Base-by-base conservation (phyloP, 2,329 filamentous ascomycete species). In the Calycina herbarum region DNA sequence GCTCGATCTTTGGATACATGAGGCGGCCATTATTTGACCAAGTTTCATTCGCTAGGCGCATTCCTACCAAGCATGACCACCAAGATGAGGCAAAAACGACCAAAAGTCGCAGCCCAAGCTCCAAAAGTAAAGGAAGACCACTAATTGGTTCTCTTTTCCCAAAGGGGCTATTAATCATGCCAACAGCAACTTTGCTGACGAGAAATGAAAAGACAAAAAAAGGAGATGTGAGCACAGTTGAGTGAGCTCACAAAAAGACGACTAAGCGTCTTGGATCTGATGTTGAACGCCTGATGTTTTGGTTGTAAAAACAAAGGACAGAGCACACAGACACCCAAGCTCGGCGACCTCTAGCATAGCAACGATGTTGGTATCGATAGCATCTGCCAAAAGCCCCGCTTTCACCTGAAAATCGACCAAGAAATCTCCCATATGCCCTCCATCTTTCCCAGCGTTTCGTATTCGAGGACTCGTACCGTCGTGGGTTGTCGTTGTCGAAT, bases 241-340 rank as follows among this genome's bases (percentile, higher is more conserved):
- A 90, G 85, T 58, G 81, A 87, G 82, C 82, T 81, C 80, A 82
- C 81, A 82, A 78, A 33, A 38, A 85, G 81, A 85, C 80, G 82
- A 82, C 78, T 78, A 78, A 82, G 82, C 83, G 83, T 83, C 85
- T 86, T 88, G 86, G 86, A 86, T 86, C 86, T 86, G 79, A 82
- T 85, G 88, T 92, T 91, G 89, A 91, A 89, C 86, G 85, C 85
- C 88, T 83, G 81, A 81, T 84, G 88, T 87, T 90, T 91, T 92
- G 91, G 89, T 92, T 92, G 88, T 83, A 89, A 91, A 92, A 92
- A 90, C 87, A 89, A 84, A 75, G 85, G 86, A 89, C 84, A 86
- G 86, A 85, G 86, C 84, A 87, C 87, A 76, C 73, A 86, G 80
- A 85, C 84, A 89, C 84, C 85, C 86, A 86, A 84, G 81, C 77